phyloP scores from a whole-genome alignment of 768 basidiomycete genomes.

The Gymnopilus junonius region DNA sequence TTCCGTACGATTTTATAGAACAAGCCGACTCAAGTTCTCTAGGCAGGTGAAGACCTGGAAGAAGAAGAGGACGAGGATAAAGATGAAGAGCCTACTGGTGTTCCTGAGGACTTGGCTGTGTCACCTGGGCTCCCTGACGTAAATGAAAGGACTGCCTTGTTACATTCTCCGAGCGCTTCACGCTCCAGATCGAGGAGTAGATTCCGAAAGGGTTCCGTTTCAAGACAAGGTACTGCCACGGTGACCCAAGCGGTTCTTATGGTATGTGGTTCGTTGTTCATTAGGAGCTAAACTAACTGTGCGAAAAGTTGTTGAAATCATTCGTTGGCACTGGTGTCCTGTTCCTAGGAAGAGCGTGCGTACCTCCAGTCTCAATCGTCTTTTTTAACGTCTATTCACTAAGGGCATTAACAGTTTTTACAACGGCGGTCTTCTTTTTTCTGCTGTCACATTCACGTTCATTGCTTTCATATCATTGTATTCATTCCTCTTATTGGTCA shows the following conservation, averaged over 20 bases:
- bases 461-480: conserved; percentile 90
- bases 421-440: conserved; percentile 96
- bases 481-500: conserved; percentile 90
- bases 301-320: conserved; percentile 79
- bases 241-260: conserved; percentile 92
- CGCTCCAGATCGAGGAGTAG: conserved; percentile 50
- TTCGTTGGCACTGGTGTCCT: conserved; percentile 96
- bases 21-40: conserved; percentile 1
- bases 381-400: background rate
- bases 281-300: background rate
- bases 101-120: background rate
- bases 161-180: conserved; percentile 35
- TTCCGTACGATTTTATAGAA: background rate
- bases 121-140: conserved; percentile 29
- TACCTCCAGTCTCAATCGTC: conserved; percentile 8
- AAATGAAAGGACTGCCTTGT: conserved; percentile 61
- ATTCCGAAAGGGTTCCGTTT: conserved; percentile 58
- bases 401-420: conserved; percentile 63
- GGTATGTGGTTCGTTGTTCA: conserved; percentile 49
- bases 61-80: conserved; percentile 86
- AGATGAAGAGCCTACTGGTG: conserved; percentile 51
- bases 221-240: conserved; percentile 82
- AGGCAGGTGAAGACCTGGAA: conserved; percentile 92
- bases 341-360: conserved; percentile 94
- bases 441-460: conserved; percentile 70